Evolutionary conservation across 805 yeast species (phyloP).

Genomic region (Soucietia sequanensis): DNA sequence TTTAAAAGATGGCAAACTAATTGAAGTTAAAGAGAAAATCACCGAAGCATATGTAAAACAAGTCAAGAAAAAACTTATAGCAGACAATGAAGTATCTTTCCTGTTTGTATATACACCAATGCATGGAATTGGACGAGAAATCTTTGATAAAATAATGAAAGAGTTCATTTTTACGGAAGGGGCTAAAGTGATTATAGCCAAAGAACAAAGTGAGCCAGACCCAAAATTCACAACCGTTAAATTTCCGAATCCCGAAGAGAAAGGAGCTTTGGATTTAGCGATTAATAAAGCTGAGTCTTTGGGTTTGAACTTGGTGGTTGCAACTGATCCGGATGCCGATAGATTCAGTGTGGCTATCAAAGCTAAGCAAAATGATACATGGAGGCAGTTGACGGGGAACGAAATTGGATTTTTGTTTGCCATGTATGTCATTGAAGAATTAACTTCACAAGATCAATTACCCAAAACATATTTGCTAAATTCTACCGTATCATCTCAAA

Average conservation of each 20-base stretch:
- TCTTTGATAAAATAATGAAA: constrained; percentile 44
- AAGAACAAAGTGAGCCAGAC: constrained; percentile 71
- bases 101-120: constrained; percentile 85
- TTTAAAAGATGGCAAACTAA: constrained; percentile 23
- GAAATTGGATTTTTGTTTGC: constrained; percentile 89
- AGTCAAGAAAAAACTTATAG: constrained; percentile 29
- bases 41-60: constrained; percentile 38
- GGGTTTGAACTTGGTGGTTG: constrained; percentile 59
- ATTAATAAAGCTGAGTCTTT: constrained; percentile 55
- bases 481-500: constrained; percentile 91
- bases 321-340: constrained; percentile 98
- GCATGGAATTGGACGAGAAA: constrained; percentile 89
- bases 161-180: constrained; percentile 34
- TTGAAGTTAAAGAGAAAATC: constrained; percentile 42
- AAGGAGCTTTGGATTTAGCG: constrained; percentile 82
- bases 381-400: constrained; percentile 88
- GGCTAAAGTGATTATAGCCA: constrained; percentile 37
- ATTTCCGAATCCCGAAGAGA: constrained; percentile 96
- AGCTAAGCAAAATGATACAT: constrained; percentile 31
- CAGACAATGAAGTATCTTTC: constrained; percentile 21
- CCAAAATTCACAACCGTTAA: constrained; percentile 82
- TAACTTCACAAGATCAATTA: constrained; percentile 20
- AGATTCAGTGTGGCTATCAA: constrained; percentile 81
- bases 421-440: constrained; percentile 47
- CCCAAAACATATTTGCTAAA: constrained; percentile 58